Conservation (phyloP, 257 asterid species). For the Mitragyna speciosa region DNA sequence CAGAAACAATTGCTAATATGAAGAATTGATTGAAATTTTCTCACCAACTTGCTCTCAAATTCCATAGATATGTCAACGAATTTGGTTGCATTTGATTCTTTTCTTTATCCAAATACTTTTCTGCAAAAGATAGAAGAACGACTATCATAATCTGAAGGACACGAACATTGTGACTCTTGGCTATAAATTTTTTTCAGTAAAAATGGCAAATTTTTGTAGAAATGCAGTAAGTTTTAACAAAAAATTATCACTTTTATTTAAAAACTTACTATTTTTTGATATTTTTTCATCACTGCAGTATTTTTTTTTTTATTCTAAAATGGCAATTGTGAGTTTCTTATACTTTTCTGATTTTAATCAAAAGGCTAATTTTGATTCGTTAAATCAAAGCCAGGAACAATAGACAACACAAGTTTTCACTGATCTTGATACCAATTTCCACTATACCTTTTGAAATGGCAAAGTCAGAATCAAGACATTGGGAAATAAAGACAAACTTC, state of each 20-base stretch:
- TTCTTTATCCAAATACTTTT: background rate
- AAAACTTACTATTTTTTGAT: too few species aligned
- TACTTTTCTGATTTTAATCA: background rate
- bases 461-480: background rate
- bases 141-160: background rate
- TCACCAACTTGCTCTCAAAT: conserved; percentile 1
- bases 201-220: too few species aligned
- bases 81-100: background rate
- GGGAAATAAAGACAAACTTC: background rate
- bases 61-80: background rate
- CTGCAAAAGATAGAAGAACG: background rate
- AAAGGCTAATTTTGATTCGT: background rate
- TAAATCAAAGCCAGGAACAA: background rate
- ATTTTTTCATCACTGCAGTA: too few species aligned
- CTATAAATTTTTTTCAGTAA: too few species aligned
- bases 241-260: too few species aligned
- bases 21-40: conserved; percentile 20
- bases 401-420: background rate
- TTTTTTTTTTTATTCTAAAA: background rate
- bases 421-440: background rate
- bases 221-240: too few species aligned
- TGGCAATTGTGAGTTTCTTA: background rate
- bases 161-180: too few species aligned
- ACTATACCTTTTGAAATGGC: too few species aligned
- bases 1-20: background rate